Base-by-base conservation (phyloP, 176 grass and related monocot genomes). In the Triticum monococcum region DNA sequence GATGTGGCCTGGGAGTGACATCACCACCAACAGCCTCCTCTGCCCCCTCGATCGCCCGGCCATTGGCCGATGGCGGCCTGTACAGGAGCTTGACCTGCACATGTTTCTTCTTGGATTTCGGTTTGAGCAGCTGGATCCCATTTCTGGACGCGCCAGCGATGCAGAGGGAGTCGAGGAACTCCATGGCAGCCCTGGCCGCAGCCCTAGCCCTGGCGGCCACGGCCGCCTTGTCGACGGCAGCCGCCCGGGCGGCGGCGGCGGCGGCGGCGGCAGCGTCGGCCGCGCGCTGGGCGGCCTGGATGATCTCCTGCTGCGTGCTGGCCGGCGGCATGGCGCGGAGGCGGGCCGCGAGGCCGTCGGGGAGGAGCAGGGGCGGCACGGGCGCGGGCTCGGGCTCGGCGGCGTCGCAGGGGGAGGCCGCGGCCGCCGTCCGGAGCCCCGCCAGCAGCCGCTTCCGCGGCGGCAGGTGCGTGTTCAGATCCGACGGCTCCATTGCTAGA, bases 401-500 rank as follows among this genome's bases (percentile, higher is more conserved):
- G 71, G 71, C 71, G 43, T 74, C 38, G 74, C 88, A 94, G 71
- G 48, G 90, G 67, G 64, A 78, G 74, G 85, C 65, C 5, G 79
- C 31, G 60, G 87, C 83, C 22, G 80, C 87, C 50, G 86, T 93
- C 88, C 89, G 91, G 80, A 99, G 83, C 62, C 94, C 93, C 25
- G 97, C 94, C 22, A 99, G 97, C 84, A 99, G 90, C 52, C 97
- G 91, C 90, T 99, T 99, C 64, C 97, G 97, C 62, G 97, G 97
- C 63, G 97, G 97, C 89, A 99, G 86, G 84, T 91, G 88, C 56
- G 83, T 99, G 79, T 94, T 86, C 68, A 93, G 87, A 93, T 93
- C 87, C 78, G 85, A 89, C 56, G 91, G 87, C 75, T 96, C 94
- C 97, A 99, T 99, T 81, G 22, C 52, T 72, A 80, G 89, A 91